phyloP scores from a whole-genome alignment of 2,329 filamentous ascomycete genomes.

The Colletotrichum eleusines region DNA sequence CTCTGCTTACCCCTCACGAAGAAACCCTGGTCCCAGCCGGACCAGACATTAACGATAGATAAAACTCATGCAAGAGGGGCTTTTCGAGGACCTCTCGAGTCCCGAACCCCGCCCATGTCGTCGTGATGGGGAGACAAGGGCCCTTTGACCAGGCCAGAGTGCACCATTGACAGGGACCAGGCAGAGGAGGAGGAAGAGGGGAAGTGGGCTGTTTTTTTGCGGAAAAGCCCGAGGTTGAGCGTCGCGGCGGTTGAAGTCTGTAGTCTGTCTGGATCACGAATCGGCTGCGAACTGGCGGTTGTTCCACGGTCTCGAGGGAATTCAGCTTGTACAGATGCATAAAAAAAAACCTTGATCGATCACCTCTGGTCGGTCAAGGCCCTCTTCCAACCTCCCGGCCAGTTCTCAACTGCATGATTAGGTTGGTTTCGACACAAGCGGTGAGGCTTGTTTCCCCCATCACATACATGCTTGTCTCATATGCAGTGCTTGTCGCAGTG shows the following conservation, averaged over 20 bases:
- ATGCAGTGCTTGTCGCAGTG: background rate
- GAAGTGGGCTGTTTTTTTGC: background rate
- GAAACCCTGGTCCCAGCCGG: constrained; percentile 2
- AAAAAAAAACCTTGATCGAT: background rate
- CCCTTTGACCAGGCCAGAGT: too few species aligned
- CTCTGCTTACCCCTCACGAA: constrained; percentile 22
- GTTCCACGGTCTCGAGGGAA: constrained; percentile 19
- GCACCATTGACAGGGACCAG: constrained; percentile 3
- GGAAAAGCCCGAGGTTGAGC: background rate
- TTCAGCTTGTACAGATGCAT: background rate
- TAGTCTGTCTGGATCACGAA: constrained; percentile 15
- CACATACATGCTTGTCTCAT: background rate
- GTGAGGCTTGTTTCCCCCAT: background rate
- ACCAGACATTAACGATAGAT: constrained; percentile 14
- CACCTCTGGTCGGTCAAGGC: background rate
- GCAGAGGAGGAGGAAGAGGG: too few species aligned
- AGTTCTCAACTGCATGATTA: background rate
- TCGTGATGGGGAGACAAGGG: constrained; percentile 22
- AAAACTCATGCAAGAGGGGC: constrained; percentile 19
- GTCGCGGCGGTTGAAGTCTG: constrained; percentile 10
- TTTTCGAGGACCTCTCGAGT: background rate
- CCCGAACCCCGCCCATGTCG: constrained; percentile 12
- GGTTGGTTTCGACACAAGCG: background rate
- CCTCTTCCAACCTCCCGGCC: background rate
- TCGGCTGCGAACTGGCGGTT: constrained; percentile 18